These are phyloP conservation scores for Neonectria magnoliae DNA, from an alignment of 2,329 filamentous ascomycete species.

Conservation along the genomic window DNA sequence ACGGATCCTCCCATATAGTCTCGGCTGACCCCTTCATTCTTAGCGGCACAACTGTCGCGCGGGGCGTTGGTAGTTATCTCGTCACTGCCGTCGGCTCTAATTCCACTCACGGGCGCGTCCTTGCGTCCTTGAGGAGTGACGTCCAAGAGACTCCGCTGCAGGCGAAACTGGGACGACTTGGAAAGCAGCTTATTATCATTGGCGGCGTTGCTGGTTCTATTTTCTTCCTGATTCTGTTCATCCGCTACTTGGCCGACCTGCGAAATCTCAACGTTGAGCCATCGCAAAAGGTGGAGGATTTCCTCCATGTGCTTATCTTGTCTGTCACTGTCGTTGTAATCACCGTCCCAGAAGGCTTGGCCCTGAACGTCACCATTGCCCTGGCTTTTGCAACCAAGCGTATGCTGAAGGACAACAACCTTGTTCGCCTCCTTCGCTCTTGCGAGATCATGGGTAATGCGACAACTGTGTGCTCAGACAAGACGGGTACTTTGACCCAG, in stretches of 20 bases:
- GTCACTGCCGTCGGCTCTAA: constrained; percentile 79
- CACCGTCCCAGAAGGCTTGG: constrained; percentile 68
- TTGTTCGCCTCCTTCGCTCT: constrained; percentile 67
- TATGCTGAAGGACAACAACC: constrained; percentile 71
- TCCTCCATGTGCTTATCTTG: constrained; percentile 67
- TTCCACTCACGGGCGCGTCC: constrained; percentile 79
- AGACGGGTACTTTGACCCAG: constrained; percentile 72
- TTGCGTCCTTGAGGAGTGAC: constrained; percentile 81
- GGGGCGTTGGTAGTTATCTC: constrained; percentile 79
- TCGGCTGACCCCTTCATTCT: constrained; percentile 80
- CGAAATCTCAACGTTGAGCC: constrained; percentile 51
- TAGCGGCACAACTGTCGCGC: constrained; percentile 80
- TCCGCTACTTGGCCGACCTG: constrained; percentile 51
- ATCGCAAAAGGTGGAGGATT: constrained; percentile 64
- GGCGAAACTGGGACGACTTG: constrained; percentile 79
- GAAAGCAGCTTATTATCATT: constrained; percentile 73
- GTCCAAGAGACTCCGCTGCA: constrained; percentile 82
- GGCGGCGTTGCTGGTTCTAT: constrained; percentile 53
- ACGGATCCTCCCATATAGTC: constrained; percentile 62
- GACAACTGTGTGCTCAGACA: constrained; percentile 72
- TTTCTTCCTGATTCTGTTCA: constrained; percentile 55
- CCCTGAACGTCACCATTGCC: constrained; percentile 69
- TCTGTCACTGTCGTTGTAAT: constrained; percentile 69
- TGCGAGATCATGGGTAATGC: constrained; percentile 74
- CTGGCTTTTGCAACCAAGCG: constrained; percentile 70